Evolutionary conservation across 495 filamentous ascomycete species (phyloP).

Genomic region (Penicillium mononematosum): DNA sequence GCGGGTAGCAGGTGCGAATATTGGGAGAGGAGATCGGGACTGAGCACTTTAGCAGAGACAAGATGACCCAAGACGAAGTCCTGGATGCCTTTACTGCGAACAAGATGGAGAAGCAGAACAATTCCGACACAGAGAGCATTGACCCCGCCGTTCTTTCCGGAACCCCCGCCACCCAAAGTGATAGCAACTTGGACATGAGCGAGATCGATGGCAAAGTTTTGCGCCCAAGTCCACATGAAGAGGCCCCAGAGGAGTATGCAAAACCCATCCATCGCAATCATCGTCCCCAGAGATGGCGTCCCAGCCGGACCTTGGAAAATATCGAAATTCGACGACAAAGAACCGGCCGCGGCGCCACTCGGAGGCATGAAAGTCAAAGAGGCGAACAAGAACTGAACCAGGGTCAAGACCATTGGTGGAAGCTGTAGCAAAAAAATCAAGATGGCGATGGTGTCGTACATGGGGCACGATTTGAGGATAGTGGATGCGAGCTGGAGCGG

Average conservation of each 20-base stretch:
- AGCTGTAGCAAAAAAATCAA: slow-evolving; percentile 95
- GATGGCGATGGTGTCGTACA: slow-evolving; percentile 95
- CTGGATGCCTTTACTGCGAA: slow-evolving; percentile 59
- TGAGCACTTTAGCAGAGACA: slow-evolving; percentile 46
- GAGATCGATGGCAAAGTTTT: slow-evolving; percentile 88
- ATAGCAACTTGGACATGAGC: slow-evolving; percentile 95
- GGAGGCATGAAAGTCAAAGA: slow-evolving; percentile 90
- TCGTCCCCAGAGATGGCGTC: slow-evolving; percentile 73
- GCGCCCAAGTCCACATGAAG: slow-evolving; percentile 83
- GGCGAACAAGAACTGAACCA: slow-evolving; percentile 92
- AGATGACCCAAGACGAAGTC: slow-evolving; percentile 49
- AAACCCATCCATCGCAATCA: slow-evolving; percentile 76
- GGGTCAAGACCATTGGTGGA: slow-evolving; percentile 84
- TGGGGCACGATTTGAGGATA: slow-evolving; percentile 84
- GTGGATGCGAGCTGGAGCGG: slow-evolving; percentile 74
- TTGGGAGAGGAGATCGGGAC: slow-evolving; percentile 45
- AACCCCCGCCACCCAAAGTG: slow-evolving; percentile 81
- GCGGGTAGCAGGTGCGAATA: slow-evolving; percentile 44
- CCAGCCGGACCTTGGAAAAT: slow-evolving; percentile 71
- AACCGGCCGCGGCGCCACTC: slow-evolving; percentile 48
- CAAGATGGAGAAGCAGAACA: slow-evolving; percentile 66
- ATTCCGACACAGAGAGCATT: slow-evolving; percentile 74
- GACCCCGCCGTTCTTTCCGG: slow-evolving; percentile 71
- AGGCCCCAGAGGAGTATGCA: slow-evolving; percentile 80
- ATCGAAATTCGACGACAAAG: slow-evolving; percentile 64